phyloP scores from a whole-genome alignment of 1,139 yeast species.

The Yamadazyma triangularis region DNA sequence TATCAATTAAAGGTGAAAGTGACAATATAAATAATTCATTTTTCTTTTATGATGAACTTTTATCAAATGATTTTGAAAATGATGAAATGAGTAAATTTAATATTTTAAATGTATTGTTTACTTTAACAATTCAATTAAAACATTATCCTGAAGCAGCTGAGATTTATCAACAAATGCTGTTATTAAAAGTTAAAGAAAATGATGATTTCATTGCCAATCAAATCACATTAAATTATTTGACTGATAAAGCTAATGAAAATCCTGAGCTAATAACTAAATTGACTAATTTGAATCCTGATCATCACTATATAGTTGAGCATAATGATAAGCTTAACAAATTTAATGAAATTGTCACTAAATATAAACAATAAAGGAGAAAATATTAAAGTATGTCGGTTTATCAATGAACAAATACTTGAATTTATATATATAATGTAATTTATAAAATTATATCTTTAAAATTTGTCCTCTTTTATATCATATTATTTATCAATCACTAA shows the following conservation, averaged over 20 bases:
- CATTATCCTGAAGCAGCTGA: slow-evolving; percentile 46
- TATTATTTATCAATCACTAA: slow-evolving; percentile 10
- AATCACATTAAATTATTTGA: slow-evolving; percentile 48
- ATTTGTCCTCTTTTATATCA: background rate
- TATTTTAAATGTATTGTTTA: slow-evolving; percentile 35
- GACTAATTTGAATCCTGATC: slow-evolving; percentile 40
- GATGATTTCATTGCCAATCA: slow-evolving; percentile 57
- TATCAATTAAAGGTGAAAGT: slow-evolving; percentile 51
- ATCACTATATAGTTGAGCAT: slow-evolving; percentile 48
- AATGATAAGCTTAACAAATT: slow-evolving; percentile 51
- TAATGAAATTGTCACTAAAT: slow-evolving; percentile 55
- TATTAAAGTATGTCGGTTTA: too few relatives aligned
- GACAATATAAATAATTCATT: slow-evolving; percentile 56
- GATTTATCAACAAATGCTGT: slow-evolving; percentile 40
- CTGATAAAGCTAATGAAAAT: slow-evolving; percentile 41
- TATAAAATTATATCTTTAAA: background rate
- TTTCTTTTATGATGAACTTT: slow-evolving; percentile 71
- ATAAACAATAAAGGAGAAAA: too few relatives aligned
- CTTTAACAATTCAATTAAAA: slow-evolving; percentile 40
- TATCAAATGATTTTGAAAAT: slow-evolving; percentile 42
- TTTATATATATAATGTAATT: background rate
- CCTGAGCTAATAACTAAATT: slow-evolving; percentile 34
- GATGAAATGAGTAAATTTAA: slow-evolving; percentile 38
- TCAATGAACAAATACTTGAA: background rate
- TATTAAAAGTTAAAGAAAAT: slow-evolving; percentile 29